These are phyloP conservation scores for Trichosporon sp. DNA, from an alignment of 1,284 basidiomycete genomes.

Conservation along the genomic window DNA sequence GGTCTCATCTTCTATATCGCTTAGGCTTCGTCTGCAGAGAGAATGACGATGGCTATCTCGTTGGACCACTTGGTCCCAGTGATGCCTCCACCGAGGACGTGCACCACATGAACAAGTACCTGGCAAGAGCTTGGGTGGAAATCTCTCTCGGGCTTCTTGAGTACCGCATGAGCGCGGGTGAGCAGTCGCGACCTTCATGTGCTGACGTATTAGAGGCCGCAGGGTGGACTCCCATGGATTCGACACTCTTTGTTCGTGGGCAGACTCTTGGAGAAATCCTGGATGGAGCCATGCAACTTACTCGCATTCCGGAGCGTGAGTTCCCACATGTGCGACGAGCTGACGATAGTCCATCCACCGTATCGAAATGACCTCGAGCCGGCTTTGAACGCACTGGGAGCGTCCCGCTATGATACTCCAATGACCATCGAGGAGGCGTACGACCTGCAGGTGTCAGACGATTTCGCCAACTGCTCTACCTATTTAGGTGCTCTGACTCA, in stretches of 20 bases:
- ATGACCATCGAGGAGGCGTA: constrained; percentile 34
- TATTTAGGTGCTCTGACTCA: constrained; percentile 37
- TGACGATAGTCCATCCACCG: constrained; percentile 5
- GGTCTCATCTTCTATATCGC: constrained; percentile 33
- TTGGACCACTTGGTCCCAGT: constrained; percentile 35
- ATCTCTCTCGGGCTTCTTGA: constrained; percentile 25
- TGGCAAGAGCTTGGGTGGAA: constrained; percentile 44
- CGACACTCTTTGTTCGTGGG: constrained; percentile 12
- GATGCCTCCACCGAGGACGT: constrained; percentile 24
- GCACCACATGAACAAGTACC: constrained; percentile 38
- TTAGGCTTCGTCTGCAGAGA: constrained; percentile 40
- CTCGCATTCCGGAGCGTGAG: constrained; percentile 9
- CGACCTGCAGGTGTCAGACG: constrained; percentile 33
- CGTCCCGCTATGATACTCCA: constrained; percentile 24
- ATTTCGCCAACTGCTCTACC: constrained; percentile 12
- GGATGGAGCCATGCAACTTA: constrained; percentile 10
- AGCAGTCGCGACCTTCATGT: not conserved
- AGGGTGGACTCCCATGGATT: not conserved
- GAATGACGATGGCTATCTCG: constrained; percentile 30
- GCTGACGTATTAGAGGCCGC: not conserved
- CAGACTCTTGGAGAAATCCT: constrained; percentile 20
- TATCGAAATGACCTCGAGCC: constrained; percentile 9
- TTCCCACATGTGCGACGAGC: not conserved
- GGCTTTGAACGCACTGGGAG: constrained; percentile 26
- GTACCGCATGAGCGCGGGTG: constrained; percentile 24